Evolutionary conservation across 352 stramenopile genomes (phyloP), one percentile per base, ranked within the genome.

Genomic region (Pythium dissimile): DNA sequence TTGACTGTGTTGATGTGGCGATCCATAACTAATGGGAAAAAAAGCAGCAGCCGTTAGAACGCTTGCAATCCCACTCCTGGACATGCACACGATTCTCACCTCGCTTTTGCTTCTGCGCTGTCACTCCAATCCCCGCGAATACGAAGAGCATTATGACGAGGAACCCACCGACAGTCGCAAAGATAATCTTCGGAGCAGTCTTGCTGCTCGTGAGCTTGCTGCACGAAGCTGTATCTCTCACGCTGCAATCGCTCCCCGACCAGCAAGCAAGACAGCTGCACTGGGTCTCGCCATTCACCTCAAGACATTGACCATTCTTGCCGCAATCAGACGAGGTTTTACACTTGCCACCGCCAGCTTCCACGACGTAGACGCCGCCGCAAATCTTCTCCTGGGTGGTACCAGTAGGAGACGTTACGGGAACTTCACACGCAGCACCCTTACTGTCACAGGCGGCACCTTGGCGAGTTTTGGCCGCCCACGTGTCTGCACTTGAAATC

Each of bases 351-450:
- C 84, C 84, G 30, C 84, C 84, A 21, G 67, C 71, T 35, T 71
- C 70, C 18, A 91, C 78, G 54, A 82, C 70, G 56, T 88, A 84
- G 11, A 71, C 50, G 12, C 49, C 64, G 27, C 85, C 85, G 44
- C 85, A 94, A 63, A 94, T 84, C 7, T 83, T 71, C 53, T 89
- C 77, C 49, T 94, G 77, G 0, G 83, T 90, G 6, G 82, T 94
- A 16, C 77, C 78, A 26, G 90, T 32, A 5, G 66, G 37, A 15
- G 54, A 58, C 1, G 69, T 65, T 9, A 94, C 34, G 0, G 53
- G 24, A 9, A 95, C 85, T 57, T 93, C 81, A 56, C 85, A 95
- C 23, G 67, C 77, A 3, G 60, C 68, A 43, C 85, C 85, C 34
- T 71, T 57, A 47, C 86, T 65, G 24, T 76, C 78, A 64, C 85